Percentiles rank a stretch among this genome's conserved stretches.
Evolutionary conservation across 768 basidiomycete species (phyloP).

Genomic region (Tricholomella constricta): DNA sequence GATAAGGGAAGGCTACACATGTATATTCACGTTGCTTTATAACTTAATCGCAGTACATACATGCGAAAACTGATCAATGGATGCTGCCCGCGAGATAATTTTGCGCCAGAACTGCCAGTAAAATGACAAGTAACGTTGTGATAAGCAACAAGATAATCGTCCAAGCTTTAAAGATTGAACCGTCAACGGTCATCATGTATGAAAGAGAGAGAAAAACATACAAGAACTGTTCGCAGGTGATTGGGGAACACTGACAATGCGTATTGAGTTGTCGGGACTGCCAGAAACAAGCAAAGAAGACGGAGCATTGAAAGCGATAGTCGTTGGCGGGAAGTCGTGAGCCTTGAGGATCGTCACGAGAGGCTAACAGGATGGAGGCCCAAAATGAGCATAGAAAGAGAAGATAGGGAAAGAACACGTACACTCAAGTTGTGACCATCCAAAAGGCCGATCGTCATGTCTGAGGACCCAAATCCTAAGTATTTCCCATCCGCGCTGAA

Average conservation of each 20-base stretch:
- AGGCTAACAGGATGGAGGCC: conserved; percentile 52
- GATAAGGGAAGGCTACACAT: conserved; percentile 9
- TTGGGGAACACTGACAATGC: conserved; percentile 75
- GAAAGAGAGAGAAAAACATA: conserved; percentile 34
- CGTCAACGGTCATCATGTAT: not conserved
- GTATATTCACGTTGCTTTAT: conserved; percentile 10
- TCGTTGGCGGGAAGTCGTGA: conserved; percentile 93
- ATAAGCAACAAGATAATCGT: conserved; percentile 37
- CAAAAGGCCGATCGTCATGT: conserved; percentile 80
- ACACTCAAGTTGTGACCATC: conserved; percentile 81
- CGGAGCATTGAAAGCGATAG: conserved; percentile 83
- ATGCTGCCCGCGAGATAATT: conserved; percentile 19
- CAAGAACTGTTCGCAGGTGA: conserved; percentile 47
- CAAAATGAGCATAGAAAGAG: not conserved
- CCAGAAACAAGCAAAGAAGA: conserved; percentile 83
- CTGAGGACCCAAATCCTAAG: conserved; percentile 85
- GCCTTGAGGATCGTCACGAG: conserved; percentile 86
- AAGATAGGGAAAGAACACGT: conserved; percentile 23
- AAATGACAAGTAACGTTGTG: conserved; percentile 41
- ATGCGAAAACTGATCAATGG: conserved; percentile 8
- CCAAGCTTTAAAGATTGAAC: conserved; percentile 18
- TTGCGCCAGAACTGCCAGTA: conserved; percentile 45
- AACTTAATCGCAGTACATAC: conserved; percentile 1
- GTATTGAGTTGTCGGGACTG: conserved; percentile 86
- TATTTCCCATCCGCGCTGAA: conserved; percentile 77